Conservation (phyloP, 306 rosid species). For the Oxytropis ochrocephala region DNA sequence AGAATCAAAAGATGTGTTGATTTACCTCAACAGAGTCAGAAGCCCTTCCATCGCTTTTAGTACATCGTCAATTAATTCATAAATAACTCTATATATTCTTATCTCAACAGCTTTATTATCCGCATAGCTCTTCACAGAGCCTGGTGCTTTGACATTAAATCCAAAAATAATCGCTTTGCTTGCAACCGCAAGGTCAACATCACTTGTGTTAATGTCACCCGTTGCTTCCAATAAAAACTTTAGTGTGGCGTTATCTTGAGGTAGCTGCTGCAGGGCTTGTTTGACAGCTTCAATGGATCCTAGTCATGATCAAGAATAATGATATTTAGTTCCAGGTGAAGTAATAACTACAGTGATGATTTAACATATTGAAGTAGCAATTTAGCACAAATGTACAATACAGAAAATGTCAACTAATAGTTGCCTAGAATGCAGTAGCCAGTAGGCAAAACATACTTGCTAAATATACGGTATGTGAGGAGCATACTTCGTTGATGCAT, state of each 20-base stretch:
- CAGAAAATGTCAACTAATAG: not conserved
- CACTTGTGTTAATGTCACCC: conserved; percentile 83
- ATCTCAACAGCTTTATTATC: conserved; percentile 87
- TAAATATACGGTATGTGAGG: not conserved
- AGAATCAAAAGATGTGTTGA: conserved; percentile 13
- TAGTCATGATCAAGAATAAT: conserved; percentile 24
- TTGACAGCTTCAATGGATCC: conserved; percentile 94
- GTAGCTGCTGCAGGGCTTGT: conserved; percentile 90
- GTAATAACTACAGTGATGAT: conserved; percentile 11
- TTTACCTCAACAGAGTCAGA: conserved; percentile 72
- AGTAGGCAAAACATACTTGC: not conserved
- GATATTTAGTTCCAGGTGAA: conserved; percentile 7
- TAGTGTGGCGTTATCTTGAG: conserved; percentile 80
- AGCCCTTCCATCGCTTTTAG: conserved; percentile 99
- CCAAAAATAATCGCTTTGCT: conserved; percentile 87
- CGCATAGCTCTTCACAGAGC: conserved; percentile 78
- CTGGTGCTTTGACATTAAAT: conserved; percentile 73
- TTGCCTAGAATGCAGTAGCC: not conserved
- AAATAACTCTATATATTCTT: conserved; percentile 82
- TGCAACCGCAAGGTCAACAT: conserved; percentile 89
- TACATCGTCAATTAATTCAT: conserved; percentile 86
- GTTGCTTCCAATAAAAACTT: conserved; percentile 93
- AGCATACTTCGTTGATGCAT: not conserved
- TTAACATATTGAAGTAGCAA: not conserved
- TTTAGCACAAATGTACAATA: not conserved